phyloP scores from a whole-genome alignment of 768 basidiomycete species.

The Obba rivulosa region DNA sequence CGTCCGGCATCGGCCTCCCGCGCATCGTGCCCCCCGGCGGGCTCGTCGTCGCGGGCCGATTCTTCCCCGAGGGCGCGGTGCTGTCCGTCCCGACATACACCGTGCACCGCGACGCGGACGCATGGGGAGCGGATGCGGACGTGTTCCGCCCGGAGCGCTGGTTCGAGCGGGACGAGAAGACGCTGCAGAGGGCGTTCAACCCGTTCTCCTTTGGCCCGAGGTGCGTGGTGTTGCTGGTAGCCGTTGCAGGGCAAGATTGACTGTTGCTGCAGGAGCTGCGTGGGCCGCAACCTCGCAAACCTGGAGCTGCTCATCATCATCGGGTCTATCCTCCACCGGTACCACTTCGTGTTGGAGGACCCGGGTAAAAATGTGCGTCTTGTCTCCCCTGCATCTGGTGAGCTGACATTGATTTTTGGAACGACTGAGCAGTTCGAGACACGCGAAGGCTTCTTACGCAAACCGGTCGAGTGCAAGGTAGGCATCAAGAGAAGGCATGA shows the following conservation, averaged over 20 bases:
- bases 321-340: constrained; percentile 73
- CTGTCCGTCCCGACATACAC: constrained; percentile 80
- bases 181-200: constrained; percentile 72
- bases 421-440: constrained; percentile 50
- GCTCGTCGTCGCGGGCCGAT: constrained; percentile 48
- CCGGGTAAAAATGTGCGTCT: constrained; percentile 49
- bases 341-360: constrained; percentile 63
- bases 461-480: constrained; percentile 68
- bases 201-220: constrained; percentile 83
- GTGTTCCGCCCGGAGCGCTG: constrained; percentile 79
- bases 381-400: background rate
- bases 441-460: constrained; percentile 83
- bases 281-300: constrained; percentile 76
- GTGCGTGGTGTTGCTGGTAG: constrained; percentile 28
- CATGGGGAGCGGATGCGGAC: constrained; percentile 80
- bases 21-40: constrained; percentile 74
- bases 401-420: too few relatives aligned
- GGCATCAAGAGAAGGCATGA: constrained; percentile 64
- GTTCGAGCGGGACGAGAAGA: constrained; percentile 63
- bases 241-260: background rate
- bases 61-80: constrained; percentile 71
- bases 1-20: constrained; percentile 79
- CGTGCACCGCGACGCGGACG: constrained; percentile 63
- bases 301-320: constrained; percentile 79
- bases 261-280: constrained; percentile 54